A percentile compares a stretch with the other conserved stretches of the same genome.
Evolutionary conservation across 2,329 filamentous ascomycete genomes (phyloP).

Genomic region (Exophiala bonariae): DNA sequence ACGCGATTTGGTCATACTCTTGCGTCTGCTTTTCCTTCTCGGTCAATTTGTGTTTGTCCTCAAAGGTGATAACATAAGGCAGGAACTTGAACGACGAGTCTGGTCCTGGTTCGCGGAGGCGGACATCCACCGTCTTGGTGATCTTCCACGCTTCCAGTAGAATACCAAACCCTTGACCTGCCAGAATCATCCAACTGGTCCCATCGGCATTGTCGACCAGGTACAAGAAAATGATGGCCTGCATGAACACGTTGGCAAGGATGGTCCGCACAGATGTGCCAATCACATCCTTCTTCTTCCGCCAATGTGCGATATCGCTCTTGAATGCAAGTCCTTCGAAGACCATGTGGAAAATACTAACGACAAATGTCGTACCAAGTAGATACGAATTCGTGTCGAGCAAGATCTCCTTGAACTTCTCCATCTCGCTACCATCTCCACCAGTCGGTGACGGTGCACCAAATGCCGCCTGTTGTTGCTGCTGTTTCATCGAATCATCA

Average conservation of each 20-base stretch:
- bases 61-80: slow-evolving; percentile 79
- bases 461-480: slow-evolving; percentile 72
- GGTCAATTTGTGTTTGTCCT: slow-evolving; percentile 94
- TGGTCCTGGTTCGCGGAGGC: slow-evolving; percentile 67
- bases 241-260: slow-evolving; percentile 97
- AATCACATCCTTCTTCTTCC: slow-evolving; percentile 99
- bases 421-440: slow-evolving; percentile 89
- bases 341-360: slow-evolving; percentile 86
- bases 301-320: slow-evolving; percentile 95
- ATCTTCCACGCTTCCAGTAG: slow-evolving; percentile 87
- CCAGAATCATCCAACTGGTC: slow-evolving; percentile 98
- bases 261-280: slow-evolving; percentile 96
- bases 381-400: slow-evolving; percentile 93
- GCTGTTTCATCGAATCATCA: slow-evolving; percentile 84
- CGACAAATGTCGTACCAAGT: slow-evolving; percentile 77
- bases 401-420: slow-evolving; percentile 95
- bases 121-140: slow-evolving; percentile 90
- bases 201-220: slow-evolving; percentile 96
- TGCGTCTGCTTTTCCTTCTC: slow-evolving; percentile 98
- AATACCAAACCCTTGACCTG: slow-evolving; percentile 84
- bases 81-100: slow-evolving; percentile 71
- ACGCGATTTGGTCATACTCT: slow-evolving; percentile 96
- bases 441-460: slow-evolving; percentile 71
- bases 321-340: slow-evolving; percentile 97
- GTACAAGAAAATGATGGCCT: slow-evolving; percentile 92